These are phyloP conservation scores for Fraxinus velutina DNA, from an alignment of 305 asterid genomes.

Conservation along the genomic window DNA sequence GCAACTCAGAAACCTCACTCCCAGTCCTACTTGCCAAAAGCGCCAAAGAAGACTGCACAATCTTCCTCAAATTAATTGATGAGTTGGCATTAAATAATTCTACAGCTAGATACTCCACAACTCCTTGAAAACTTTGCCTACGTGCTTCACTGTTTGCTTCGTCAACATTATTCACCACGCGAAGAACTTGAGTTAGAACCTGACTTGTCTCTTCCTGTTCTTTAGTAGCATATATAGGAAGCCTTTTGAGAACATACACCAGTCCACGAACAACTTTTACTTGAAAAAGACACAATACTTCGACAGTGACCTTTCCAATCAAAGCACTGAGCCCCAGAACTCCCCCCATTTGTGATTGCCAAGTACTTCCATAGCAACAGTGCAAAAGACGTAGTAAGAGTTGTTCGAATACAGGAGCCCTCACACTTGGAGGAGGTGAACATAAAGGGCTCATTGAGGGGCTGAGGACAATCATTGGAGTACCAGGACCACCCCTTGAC, in stretches of 20 bases:
- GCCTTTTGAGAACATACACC: conserved; percentile 92
- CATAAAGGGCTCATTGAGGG: conserved; percentile 97
- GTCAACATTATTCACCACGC: conserved; percentile 94
- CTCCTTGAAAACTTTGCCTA: conserved; percentile 88
- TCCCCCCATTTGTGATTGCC: conserved; percentile 99
- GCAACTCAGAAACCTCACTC: conserved; percentile 99
- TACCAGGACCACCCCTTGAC: conserved; percentile 89
- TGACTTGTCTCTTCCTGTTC: conserved; percentile 98
- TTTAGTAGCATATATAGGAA: conserved; percentile 87
- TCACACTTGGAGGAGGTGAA: conserved; percentile 95
- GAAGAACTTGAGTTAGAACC: conserved; percentile 95
- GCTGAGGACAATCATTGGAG: conserved; percentile 97
- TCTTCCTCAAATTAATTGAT: conserved; percentile 79
- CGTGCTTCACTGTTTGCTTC: conserved; percentile 95
- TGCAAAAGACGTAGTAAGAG: conserved; percentile 91
- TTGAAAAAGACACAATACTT: conserved; percentile 75
- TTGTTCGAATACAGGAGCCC: conserved; percentile 92
- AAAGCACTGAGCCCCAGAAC: conserved; percentile 93
- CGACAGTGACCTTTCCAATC: conserved; percentile 96
- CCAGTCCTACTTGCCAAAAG: conserved; percentile 99
- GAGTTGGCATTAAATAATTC: conserved; percentile 88
- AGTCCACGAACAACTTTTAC: conserved; percentile 86
- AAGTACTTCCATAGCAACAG: conserved; percentile 87
- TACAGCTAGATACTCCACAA: conserved; percentile 89
- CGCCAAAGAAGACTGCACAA: conserved; percentile 97